phyloP scores from a whole-genome alignment of 208 protist genomes.

The Leishmania braziliensis region DNA sequence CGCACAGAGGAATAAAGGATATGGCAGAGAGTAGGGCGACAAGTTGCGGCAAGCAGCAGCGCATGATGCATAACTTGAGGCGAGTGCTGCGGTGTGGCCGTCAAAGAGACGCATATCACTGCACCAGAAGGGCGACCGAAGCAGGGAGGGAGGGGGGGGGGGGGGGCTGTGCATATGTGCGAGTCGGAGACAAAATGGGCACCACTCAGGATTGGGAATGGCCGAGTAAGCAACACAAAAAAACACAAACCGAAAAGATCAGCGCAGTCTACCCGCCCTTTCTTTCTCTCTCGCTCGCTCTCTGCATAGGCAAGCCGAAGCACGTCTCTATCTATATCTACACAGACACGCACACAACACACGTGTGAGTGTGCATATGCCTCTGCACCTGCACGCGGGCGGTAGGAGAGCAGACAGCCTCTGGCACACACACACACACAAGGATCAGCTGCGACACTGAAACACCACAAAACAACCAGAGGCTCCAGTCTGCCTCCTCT shows the following conservation, averaged over 20 bases:
- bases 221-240: neutral
- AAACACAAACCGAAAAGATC: neutral
- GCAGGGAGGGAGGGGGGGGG: neutral
- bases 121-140: neutral
- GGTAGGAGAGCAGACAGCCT: neutral
- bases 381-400: neutral
- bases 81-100: neutral
- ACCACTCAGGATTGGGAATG: neutral
- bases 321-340: neutral
- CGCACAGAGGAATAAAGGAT: no score
- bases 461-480: neutral
- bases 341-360: neutral
- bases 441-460: neutral
- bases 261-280: neutral
- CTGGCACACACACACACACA: neutral
- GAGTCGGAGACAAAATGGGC: neutral
- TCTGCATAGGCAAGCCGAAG: neutral
- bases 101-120: neutral
- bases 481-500: neutral
- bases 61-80: neutral
- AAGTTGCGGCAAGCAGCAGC: neutral
- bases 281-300: conserved; percentile 11
- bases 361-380: neutral
- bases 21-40: neutral
- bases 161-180: neutral